These are phyloP conservation scores for Fusarium sp. DNA, from an alignment of 2,329 filamentous ascomycete species.

Conservation along the genomic window DNA sequence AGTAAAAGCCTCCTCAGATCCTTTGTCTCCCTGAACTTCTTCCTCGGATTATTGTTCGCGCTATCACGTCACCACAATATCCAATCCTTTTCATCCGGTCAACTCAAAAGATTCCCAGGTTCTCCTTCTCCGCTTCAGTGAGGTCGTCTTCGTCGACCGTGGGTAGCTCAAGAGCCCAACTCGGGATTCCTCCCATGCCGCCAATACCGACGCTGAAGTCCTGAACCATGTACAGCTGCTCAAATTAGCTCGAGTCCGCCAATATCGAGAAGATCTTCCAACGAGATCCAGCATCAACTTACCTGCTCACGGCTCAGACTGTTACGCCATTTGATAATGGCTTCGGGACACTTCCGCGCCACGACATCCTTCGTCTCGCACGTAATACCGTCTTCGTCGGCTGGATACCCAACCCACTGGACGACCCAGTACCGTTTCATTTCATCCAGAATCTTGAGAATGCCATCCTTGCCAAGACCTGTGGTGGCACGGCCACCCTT, in stretches of 20 bases:
- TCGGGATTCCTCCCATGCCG: not conserved
- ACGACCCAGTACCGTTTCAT: not conserved
- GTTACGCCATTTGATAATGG: not conserved
- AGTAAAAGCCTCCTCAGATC: too few species aligned
- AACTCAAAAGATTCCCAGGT: rapidly evolving
- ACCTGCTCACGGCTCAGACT: not conserved
- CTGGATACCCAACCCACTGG: not conserved
- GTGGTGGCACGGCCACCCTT: not conserved
- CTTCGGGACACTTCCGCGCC: rapidly evolving
- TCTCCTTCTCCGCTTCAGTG: not conserved
- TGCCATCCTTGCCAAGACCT: not conserved
- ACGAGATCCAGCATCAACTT: rapidly evolving
- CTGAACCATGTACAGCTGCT: not conserved
- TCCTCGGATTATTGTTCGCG: rapidly evolving
- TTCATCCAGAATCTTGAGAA: not conserved
- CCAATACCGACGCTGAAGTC: not conserved
- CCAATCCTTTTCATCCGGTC: rapidly evolving
- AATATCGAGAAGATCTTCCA: not conserved
- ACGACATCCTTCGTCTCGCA: rapidly evolving
- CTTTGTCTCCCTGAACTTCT: too few species aligned
- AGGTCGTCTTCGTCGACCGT: not conserved
- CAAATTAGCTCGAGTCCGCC: not conserved
- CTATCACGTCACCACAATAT: too few species aligned
- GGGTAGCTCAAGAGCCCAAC: not conserved
- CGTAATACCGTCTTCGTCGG: rapidly evolving